These are phyloP conservation scores for Phyllosticta citriasiana DNA, from an alignment of 2,329 filamentous ascomycete species.

Conservation along the genomic window DNA sequence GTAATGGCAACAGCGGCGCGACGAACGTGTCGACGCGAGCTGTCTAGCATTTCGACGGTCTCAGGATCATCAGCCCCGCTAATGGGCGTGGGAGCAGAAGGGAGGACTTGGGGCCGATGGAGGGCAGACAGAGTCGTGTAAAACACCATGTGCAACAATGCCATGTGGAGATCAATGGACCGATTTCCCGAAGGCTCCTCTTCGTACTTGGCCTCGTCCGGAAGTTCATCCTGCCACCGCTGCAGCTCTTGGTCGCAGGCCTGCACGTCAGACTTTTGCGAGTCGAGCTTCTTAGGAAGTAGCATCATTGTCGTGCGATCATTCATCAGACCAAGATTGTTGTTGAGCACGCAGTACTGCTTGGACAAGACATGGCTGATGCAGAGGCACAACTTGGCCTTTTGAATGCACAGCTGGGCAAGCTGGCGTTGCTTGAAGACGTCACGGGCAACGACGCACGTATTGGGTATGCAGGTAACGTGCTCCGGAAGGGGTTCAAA, in stretches of 20 bases:
- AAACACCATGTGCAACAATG: slow-evolving; percentile 88
- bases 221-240: slow-evolving; percentile 65
- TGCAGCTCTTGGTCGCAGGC: slow-evolving; percentile 70
- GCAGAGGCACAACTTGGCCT: slow-evolving; percentile 79
- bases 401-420: slow-evolving; percentile 82
- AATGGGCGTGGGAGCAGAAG: slow-evolving; percentile 46
- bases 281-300: slow-evolving; percentile 75
- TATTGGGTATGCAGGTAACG: slow-evolving; percentile 56
- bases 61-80: slow-evolving; percentile 24
- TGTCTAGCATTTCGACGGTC: slow-evolving; percentile 64
- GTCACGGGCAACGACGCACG: slow-evolving; percentile 64
- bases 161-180: slow-evolving; percentile 61
- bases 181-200: slow-evolving; percentile 51
- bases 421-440: slow-evolving; percentile 64
- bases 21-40: slow-evolving; percentile 72
- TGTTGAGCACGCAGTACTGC: slow-evolving; percentile 85
- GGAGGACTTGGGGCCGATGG: slow-evolving; percentile 82
- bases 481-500: slow-evolving; percentile 57
- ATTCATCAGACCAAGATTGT: slow-evolving; percentile 61
- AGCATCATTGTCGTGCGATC: slow-evolving; percentile 77
- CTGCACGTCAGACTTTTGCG: slow-evolving; percentile 71
- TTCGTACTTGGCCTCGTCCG: slow-evolving; percentile 59
- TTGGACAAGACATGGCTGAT: slow-evolving; percentile 83
- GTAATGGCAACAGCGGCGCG: slow-evolving; percentile 80
- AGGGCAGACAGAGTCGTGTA: slow-evolving; percentile 84